Evolutionary conservation across 495 filamentous ascomycete genomes (phyloP), one percentile per base, ranked within the genome.

Genomic region (Annulohypoxylon maeteangense): DNA sequence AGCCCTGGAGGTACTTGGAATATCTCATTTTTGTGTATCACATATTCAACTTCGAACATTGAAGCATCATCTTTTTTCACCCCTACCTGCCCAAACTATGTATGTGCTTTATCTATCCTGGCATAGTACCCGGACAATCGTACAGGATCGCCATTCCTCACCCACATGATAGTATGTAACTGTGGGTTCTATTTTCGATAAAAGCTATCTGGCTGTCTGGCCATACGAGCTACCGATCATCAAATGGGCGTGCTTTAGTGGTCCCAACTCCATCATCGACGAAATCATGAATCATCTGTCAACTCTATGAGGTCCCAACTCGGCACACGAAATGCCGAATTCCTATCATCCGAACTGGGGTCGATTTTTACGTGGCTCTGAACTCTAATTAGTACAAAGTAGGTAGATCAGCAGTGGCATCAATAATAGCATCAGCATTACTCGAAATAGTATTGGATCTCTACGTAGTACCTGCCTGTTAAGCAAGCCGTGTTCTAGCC

Each of bases 201-300:
- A 25, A 54, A 31, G 12, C n/a, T n/a, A n/a, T n/a, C n/a, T n/a
- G n/a, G n/a, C n/a, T n/a, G n/a, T n/a, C n/a, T n/a, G n/a, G n/a
- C 45, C 18, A n/a, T 62, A 31, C 42, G 58, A 51, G 40, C 45
- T 38, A 40, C 59, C 42, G 47, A 44, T 44, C 59, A 51, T 11
- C 45, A 48, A 23, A 3, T 48, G 25, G 25, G 27, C 48, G 25
- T 38, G n/a, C 7, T 14, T 47, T 45, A 65, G 62, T 56, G 50
- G 62, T 23, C n/a, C 36, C 27, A 68, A 47, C 14, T 56, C 36
- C 25, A 55, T 32, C 20, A 36, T 54, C 11, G n/a, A 23, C 29
- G 12, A 57, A 50, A 50, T 68, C 66, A 68, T 68, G 58, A 68
- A 56, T 68, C 66, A 68, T 68, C 58, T 38, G 18, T 18, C 31